Conservation (phyloP, 2,329 filamentous ascomycete species). For the Monilinia fructicola region DNA sequence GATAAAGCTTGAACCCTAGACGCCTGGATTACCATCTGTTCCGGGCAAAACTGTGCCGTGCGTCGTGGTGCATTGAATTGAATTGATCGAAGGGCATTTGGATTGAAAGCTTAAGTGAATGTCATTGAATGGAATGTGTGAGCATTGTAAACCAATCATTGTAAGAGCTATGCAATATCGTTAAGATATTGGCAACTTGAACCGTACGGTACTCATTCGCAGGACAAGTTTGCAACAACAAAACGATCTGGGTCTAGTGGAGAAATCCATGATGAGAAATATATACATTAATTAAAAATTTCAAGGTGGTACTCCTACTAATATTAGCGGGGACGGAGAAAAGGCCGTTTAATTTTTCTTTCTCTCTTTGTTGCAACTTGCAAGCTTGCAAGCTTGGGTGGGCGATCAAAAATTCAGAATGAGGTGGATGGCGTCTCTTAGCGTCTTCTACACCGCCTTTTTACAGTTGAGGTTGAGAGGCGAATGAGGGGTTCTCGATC, state of each 20-base stretch:
- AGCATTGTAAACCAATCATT: no score
- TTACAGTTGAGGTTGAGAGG: slow-evolving; percentile 18
- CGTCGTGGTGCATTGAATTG: background rate
- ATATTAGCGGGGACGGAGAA: slow-evolving; percentile 12
- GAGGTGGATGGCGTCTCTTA: slow-evolving; percentile 27
- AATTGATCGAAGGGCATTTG: background rate
- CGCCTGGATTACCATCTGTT: slow-evolving; percentile 2
- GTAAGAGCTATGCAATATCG: no score
- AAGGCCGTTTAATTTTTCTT: slow-evolving; percentile 22
- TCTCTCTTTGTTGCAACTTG: no score
- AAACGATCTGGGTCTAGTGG: background rate
- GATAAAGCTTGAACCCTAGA: slow-evolving; percentile 21
- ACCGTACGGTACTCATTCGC: background rate
- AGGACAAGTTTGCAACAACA: background rate
- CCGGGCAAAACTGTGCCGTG: background rate
- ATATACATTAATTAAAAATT: background rate
- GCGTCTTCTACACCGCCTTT: slow-evolving; percentile 36
- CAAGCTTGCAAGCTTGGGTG: slow-evolving; percentile 15
- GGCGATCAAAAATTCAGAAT: slow-evolving; percentile 14
- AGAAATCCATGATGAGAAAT: background rate
- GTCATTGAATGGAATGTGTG: background rate
- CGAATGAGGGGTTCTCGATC: slow-evolving; percentile 16
- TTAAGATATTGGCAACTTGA: no score
- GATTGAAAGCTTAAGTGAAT: background rate
- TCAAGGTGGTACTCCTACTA: background rate